Base-by-base conservation (phyloP, 2,329 filamentous ascomycete species). In the Fusarium sp. region DNA sequence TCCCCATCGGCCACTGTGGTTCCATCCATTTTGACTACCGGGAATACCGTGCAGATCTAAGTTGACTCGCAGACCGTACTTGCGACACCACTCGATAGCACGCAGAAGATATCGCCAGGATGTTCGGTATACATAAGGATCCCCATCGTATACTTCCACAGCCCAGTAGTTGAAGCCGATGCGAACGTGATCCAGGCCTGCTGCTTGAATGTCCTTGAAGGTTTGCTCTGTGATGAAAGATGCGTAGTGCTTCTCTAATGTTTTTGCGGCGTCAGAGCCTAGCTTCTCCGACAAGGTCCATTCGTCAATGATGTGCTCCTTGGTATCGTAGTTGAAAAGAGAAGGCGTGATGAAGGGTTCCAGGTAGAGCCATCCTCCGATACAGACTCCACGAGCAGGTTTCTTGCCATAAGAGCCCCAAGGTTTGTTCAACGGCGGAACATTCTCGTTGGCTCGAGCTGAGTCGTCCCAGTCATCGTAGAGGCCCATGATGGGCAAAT, bases 131-230 rank as follows among this genome's bases (percentile, higher is more conserved):
- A 99, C 85, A 75, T 97, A 99, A 3, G 94, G 93, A 75, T 99
- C 96, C 43, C 85, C 89, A 27, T 92, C 89, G 78, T 97, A 97
- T 0, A 90, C 91, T 59, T 89, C 88, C 3, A 98, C 90, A 0
- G 94, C 93, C 96, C 96, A 99, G 83, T 99, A 99, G 11, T 91
- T 93, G 77, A 91, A 98, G 0, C 92, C 94, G 54, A 99, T 97
- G 55, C 96, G 91, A n/a, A 99, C 92, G 76, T 99, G 96, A 76
- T 99, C 96, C 45, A 99, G 87, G 0, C 96, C 96, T 2, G 96
- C 96, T 39, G 88, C 90, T 48, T 89, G 88, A 62, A 99, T 97
- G 40, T 95, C 91, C 56, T 85, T 84, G 77, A 98, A 97, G 3
- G 92, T 94, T 59, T 91, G 82, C 76, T 96, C 93, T 0, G 88